Conservation (phyloP, 2,329 filamentous ascomycete species). For the Pestalotiopsis sp. region DNA sequence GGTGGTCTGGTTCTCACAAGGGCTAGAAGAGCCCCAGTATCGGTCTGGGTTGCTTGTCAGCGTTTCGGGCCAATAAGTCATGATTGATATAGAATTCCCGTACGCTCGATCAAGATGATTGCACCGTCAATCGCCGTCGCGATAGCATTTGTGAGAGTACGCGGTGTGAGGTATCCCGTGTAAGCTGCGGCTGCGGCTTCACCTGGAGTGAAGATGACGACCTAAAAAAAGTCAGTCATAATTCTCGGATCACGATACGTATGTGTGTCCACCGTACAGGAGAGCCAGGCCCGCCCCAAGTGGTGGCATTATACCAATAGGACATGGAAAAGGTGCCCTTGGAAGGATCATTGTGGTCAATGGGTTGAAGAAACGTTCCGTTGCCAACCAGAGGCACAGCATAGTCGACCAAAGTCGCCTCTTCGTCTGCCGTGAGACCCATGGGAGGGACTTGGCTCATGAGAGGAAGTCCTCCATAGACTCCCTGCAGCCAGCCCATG, state of each 20-base stretch:
- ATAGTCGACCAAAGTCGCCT: slow-evolving; percentile 18
- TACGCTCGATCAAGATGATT: slow-evolving; percentile 55
- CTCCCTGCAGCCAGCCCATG: slow-evolving; percentile 13
- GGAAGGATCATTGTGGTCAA: slow-evolving; percentile 58
- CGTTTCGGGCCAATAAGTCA: not conserved
- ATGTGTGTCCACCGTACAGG: slow-evolving; percentile 36
- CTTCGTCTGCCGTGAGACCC: slow-evolving; percentile 14
- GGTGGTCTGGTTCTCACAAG: slow-evolving; percentile 49
- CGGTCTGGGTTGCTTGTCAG: slow-evolving; percentile 38
- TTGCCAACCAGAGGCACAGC: slow-evolving; percentile 16
- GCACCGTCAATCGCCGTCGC: slow-evolving; percentile 55
- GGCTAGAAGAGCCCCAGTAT: slow-evolving; percentile 59
- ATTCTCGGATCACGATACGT: not conserved
- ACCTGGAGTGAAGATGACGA: slow-evolving; percentile 53
- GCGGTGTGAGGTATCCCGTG: slow-evolving; percentile 50
- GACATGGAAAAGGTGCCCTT: slow-evolving; percentile 55
- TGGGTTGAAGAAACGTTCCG: slow-evolving; percentile 50
- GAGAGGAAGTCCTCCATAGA: slow-evolving; percentile 18
- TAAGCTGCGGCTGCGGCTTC: slow-evolving; percentile 49
- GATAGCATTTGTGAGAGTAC: slow-evolving; percentile 47
- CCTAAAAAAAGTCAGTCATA: slow-evolving; percentile 23
- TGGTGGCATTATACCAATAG: slow-evolving; percentile 48
- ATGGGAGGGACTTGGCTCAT: slow-evolving; percentile 17
- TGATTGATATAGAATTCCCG: slow-evolving; percentile 9
- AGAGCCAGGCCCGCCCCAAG: slow-evolving; percentile 54